These are phyloP conservation scores for Tylopilus sp. DNA, from an alignment of 768 basidiomycete genomes.

Conservation along the genomic window DNA sequence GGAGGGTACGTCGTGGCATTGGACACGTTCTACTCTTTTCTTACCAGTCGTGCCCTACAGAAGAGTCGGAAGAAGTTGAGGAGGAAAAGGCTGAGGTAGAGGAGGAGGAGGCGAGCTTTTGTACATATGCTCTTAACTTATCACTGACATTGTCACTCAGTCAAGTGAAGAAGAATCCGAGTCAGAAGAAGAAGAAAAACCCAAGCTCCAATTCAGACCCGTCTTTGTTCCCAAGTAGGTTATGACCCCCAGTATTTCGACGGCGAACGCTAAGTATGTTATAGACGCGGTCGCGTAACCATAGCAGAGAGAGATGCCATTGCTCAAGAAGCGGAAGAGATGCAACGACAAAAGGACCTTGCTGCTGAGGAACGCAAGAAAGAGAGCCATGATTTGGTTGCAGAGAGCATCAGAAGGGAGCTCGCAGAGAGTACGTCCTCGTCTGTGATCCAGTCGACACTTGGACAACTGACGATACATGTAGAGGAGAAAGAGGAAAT, in stretches of 20 bases:
- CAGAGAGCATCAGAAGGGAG: constrained; percentile 90
- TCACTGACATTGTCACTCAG: constrained; percentile 35
- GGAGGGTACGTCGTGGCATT: constrained; percentile 36
- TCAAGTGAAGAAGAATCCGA: constrained; percentile 86
- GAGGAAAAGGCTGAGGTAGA: constrained; percentile 41
- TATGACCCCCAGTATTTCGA: not conserved
- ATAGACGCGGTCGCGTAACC: constrained; percentile 73
- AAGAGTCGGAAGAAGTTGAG: constrained; percentile 38
- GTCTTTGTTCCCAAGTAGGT: constrained; percentile 93
- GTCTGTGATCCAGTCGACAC: constrained; percentile 1
- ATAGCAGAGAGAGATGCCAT: constrained; percentile 66
- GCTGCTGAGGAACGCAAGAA: constrained; percentile 81
- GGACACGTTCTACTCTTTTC: constrained; percentile 9
- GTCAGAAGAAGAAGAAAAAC: constrained; percentile 71
- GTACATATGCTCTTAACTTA: constrained; percentile 2
- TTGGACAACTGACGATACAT: not conserved
- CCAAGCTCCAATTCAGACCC: constrained; percentile 80
- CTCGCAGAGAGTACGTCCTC: constrained; percentile 77
- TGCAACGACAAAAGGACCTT: constrained; percentile 59
- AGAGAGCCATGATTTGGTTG: constrained; percentile 89
- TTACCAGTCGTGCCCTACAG: constrained; percentile 7
- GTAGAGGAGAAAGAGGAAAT: constrained; percentile 86
- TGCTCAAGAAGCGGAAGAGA: constrained; percentile 73
- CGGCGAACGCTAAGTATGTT: constrained; percentile 6
- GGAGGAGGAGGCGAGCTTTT: constrained; percentile 37